Evolutionary conservation across 1,139 yeast genomes (phyloP).

Genomic region (Suhomyces ambrosiae): DNA sequence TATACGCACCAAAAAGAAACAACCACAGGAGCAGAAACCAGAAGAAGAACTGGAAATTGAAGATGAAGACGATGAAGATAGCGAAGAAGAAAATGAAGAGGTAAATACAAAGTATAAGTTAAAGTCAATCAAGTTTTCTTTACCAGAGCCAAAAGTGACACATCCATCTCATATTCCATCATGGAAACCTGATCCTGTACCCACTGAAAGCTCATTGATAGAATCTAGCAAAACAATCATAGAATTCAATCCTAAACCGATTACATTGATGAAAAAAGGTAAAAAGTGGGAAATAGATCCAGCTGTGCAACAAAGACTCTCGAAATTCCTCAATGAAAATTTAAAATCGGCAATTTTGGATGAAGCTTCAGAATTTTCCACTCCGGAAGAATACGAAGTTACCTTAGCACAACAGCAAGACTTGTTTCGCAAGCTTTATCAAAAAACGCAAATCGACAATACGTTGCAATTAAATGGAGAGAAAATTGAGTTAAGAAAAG

Average conservation of each 20-base stretch:
- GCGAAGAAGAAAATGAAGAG: slow-evolving; percentile 15
- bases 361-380: slow-evolving; percentile 40
- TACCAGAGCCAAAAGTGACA: slow-evolving; percentile 65
- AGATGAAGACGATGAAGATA: slow-evolving; percentile 13
- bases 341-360: slow-evolving; percentile 45
- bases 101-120: slow-evolving; percentile 29
- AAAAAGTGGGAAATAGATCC: slow-evolving; percentile 29
- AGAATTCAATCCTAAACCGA: slow-evolving; percentile 34
- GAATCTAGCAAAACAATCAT: slow-evolving; percentile 38
- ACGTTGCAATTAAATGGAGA: slow-evolving; percentile 47
- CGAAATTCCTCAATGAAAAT: slow-evolving; percentile 55
- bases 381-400: slow-evolving; percentile 38
- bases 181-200: slow-evolving; percentile 55
- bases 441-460: slow-evolving; percentile 38
- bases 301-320: slow-evolving; percentile 43
- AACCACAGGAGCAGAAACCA: neutral
- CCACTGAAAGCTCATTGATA: slow-evolving; percentile 41
- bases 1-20: neutral
- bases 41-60: slow-evolving; percentile 8
- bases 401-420: slow-evolving; percentile 36
- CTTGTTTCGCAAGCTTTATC: slow-evolving; percentile 30
- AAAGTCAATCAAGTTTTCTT: slow-evolving; percentile 48
- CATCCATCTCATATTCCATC: slow-evolving; percentile 76
- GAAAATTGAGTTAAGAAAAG: slow-evolving; percentile 46
- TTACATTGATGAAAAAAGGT: slow-evolving; percentile 25